phyloP scores from a whole-genome alignment of 1,284 basidiomycete species.

The Trichosporon asahii region DNA sequence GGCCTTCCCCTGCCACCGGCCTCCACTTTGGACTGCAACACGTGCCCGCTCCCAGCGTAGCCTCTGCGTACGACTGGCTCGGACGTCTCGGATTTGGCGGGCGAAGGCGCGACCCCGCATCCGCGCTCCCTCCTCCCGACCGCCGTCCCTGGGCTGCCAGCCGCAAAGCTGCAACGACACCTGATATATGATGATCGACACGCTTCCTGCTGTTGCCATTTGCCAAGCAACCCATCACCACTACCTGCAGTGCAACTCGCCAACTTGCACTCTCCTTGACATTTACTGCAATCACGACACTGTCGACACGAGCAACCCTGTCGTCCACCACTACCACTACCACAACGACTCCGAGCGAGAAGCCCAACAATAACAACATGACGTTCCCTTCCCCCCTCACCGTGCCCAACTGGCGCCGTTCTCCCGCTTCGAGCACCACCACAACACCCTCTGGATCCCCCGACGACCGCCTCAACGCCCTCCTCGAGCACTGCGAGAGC shows the following conservation, averaged over 20 bases:
- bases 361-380: background rate
- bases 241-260: background rate
- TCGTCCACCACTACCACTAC: background rate
- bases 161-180: background rate
- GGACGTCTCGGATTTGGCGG: constrained; percentile 10
- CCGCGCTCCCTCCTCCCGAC: background rate
- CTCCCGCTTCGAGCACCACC: constrained; percentile 1
- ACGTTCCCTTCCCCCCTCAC: constrained; percentile 2
- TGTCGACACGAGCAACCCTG: background rate
- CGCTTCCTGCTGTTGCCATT: background rate
- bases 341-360: background rate
- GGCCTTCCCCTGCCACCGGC: background rate
- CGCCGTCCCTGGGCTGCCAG: background rate
- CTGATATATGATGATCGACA: background rate
- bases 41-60: background rate
- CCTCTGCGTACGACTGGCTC: background rate
- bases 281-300: background rate
- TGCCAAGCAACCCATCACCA: background rate
- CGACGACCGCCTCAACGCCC: constrained; percentile 29
- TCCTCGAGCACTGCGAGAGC: constrained; percentile 32
- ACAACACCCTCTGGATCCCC: constrained; percentile 19
- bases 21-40: background rate
- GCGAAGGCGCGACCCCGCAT: background rate
- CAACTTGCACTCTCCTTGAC: background rate
- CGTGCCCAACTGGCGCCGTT: constrained; percentile 6